These are phyloP conservation scores for Hysterium pulicare DNA, from an alignment of 2,329 filamentous ascomycete genomes.

Conservation along the genomic window DNA sequence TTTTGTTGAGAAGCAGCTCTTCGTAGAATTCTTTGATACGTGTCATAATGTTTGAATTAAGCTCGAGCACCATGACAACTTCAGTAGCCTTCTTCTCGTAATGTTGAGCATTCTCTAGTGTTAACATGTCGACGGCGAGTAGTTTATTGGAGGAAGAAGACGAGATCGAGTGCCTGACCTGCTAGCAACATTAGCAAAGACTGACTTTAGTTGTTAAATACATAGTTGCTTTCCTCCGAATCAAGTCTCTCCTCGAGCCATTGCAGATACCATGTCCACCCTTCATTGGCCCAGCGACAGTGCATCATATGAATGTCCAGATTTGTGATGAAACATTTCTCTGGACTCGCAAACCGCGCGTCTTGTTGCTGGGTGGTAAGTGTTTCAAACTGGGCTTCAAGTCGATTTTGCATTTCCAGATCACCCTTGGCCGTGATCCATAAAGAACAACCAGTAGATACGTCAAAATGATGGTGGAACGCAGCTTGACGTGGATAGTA, in stretches of 20 bases:
- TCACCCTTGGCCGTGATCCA: not conserved
- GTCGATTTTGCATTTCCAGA: not conserved
- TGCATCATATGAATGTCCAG: slow-evolving; percentile 27
- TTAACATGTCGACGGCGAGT: not conserved
- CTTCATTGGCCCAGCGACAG: slow-evolving; percentile 36
- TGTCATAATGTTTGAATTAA: not conserved
- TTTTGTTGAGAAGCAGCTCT: not conserved
- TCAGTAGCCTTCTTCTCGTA: not conserved
- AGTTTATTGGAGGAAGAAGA: not conserved
- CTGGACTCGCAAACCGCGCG: not conserved
- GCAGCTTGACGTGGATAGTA: not conserved
- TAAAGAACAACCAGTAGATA: not conserved
- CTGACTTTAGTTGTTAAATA: not conserved
- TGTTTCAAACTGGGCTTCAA: not conserved
- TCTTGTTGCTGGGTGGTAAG: not conserved
- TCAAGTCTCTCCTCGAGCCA: slow-evolving; percentile 32
- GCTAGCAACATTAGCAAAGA: not conserved
- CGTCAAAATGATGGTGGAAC: not conserved
- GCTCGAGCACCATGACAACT: not conserved
- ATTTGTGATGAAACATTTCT: not conserved
- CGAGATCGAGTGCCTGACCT: not conserved
- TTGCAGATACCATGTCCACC: slow-evolving; percentile 39
- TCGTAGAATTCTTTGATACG: not conserved
- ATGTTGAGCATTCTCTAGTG: not conserved
- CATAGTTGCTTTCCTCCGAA: too few species aligned